Base-by-base conservation (phyloP, 345 rosid genomes). In the Hypericum perforatum region DNA sequence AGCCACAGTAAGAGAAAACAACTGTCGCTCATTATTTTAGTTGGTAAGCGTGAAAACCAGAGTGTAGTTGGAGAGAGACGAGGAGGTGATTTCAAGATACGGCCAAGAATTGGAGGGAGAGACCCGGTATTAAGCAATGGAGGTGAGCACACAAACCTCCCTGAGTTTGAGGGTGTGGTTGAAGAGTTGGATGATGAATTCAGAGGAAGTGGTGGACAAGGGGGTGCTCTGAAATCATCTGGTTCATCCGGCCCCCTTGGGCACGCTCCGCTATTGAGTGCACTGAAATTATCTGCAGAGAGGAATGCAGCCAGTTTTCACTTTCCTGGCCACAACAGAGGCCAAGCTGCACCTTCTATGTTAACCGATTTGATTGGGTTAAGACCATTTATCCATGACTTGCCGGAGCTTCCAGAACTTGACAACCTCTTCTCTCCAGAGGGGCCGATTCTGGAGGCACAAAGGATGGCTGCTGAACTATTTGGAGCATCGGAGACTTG, bases 291-390 rank as follows among this genome's bases (percentile, higher is more conserved):
- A 53, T 62, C 78, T 16, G 84, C 87, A 3, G 52, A 64, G 54
- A 60, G 61, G 66, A 67, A 71, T 57, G 84, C 59, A 22, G 80
- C 75, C 13, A 71, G 74, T 53, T 81, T 81, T 61, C 87, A 78
- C 60, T 81, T 81, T 58, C 87, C 84, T 15, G 87, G 87, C 38
- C 87, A 81, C 63, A 81, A 81, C 50, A 74, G 87, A 61, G 87
- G 87, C 0, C 69, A 52, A 15, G 87, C 81, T 5, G 79, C 81
- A 8, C 86, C 86, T 16, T 52, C 76, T 45, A 75, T 79, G 3
- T 62, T 78, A 37, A 57, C 69, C 16, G 63, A 64, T 38, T 70
- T 81, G 11, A 78, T 81, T 48, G 86, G 86, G 41, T 40, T 54
- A n/a, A 45, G 61, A 38, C 78, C 83, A 7, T 81, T 75, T 60